A percentile compares a stretch with the other conserved stretches of the same genome.
Evolutionary conservation across 164 flowering plant species (phyloP).

Genomic region (Umbellularia californica): DNA sequence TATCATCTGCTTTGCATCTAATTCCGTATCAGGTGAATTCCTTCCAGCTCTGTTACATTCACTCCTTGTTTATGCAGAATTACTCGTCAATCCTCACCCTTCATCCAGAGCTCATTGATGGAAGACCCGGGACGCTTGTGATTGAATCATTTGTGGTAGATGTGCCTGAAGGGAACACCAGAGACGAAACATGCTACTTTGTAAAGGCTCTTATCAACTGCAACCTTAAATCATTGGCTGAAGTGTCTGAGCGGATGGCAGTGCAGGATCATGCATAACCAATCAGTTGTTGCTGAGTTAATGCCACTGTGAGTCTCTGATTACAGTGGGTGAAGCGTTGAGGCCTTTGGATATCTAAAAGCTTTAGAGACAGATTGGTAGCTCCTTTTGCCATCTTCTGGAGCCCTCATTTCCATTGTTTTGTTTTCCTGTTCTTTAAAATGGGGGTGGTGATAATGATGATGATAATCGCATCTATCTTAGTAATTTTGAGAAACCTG

Average conservation of each 20-base stretch:
- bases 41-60: neutral
- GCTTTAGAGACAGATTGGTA: conserved; percentile 60
- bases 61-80: conserved; percentile 43
- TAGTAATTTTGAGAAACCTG: neutral
- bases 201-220: conserved; percentile 80
- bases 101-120: conserved; percentile 73
- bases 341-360: conserved; percentile 36
- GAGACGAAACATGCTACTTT: conserved; percentile 82
- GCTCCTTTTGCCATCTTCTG: neutral
- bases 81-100: conserved; percentile 76
- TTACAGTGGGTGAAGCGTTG: conserved; percentile 51
- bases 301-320: conserved; percentile 5
- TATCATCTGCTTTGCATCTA: neutral
- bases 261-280: conserved; percentile 46
- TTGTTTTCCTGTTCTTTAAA: conserved; percentile 5
- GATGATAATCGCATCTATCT: conserved; percentile 6
- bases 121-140: conserved; percentile 70
- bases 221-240: conserved; percentile 81
- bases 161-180: conserved; percentile 82
- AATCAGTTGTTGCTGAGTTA: conserved; percentile 22
- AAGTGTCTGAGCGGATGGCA: conserved; percentile 68
- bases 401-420: neutral
- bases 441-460: conserved; percentile 2
- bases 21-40: neutral
- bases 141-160: conserved; percentile 83